Evolutionary conservation across 169 alveolate species (phyloP).

Genomic region (Neospora caninum): DNA sequence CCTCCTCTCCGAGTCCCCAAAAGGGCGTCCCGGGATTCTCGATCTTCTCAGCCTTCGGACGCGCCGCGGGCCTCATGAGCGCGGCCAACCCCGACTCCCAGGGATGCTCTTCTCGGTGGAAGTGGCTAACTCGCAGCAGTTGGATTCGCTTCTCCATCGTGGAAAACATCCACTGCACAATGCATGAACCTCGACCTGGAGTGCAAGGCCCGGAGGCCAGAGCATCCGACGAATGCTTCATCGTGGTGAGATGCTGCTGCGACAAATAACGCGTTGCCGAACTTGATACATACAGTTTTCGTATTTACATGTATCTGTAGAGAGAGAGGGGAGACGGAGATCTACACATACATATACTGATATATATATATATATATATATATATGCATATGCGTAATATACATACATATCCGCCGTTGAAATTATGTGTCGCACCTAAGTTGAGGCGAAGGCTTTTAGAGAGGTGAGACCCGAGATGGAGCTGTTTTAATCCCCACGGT

Average conservation of each 20-base stretch:
- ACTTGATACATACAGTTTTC: too few relatives aligned
- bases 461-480: too few relatives aligned
- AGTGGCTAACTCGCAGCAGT: background rate
- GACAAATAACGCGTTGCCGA: too few relatives aligned
- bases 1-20: background rate
- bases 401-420: too few relatives aligned
- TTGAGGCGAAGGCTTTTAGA: too few relatives aligned
- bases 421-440: too few relatives aligned
- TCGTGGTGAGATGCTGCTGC: background rate
- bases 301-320: too few relatives aligned
- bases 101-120: background rate
- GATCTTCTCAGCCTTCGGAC: background rate
- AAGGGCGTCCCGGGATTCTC: background rate
- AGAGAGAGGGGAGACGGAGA: too few relatives aligned
- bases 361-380: background rate
- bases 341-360: background rate
- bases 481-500: too few relatives aligned
- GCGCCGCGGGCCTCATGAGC: background rate
- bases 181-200: background rate
- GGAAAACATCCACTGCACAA: conserved; percentile 11
- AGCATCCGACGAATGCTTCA: background rate
- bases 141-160: conserved; percentile 5
- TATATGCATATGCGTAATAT: too few relatives aligned
- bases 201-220: background rate
- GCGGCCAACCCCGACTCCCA: background rate